Percentiles rank a stretch among this genome's conserved stretches.
These are phyloP conservation scores for Marvania coccoides DNA, from an alignment of 139 green algal genomes.

Conservation along the genomic window DNA sequence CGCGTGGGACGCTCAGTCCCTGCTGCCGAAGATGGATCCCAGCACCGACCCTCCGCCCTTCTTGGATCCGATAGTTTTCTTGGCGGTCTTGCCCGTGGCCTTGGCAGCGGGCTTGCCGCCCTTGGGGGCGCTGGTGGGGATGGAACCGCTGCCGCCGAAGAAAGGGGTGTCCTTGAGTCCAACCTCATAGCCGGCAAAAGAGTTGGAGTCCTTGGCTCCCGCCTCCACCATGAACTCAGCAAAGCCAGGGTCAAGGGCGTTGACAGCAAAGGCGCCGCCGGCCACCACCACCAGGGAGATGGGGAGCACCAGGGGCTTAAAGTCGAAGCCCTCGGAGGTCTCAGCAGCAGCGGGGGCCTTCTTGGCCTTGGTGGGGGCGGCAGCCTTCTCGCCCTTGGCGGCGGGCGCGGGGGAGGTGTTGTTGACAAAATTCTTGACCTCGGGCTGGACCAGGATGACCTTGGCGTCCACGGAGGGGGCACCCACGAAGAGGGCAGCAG, in stretches of 20 bases:
- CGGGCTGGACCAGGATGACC: conserved; percentile 19
- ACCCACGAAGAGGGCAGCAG: background rate
- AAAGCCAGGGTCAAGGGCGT: conserved; percentile 16
- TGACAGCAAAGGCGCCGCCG: background rate
- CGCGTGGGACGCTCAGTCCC: background rate
- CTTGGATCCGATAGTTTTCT: too few species aligned
- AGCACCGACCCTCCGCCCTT: background rate
- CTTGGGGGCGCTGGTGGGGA: background rate
- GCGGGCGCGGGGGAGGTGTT: conserved; percentile 6
- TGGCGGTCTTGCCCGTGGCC: background rate
- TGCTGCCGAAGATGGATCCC: background rate
- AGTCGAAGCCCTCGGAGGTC: conserved; percentile 5
- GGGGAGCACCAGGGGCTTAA: conserved; percentile 17
- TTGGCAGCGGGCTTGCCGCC: background rate
- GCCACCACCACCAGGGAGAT: conserved; percentile 6
- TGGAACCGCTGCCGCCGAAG: conserved; percentile 17
- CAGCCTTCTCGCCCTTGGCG: background rate
- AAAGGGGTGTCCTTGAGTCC: conserved; percentile 26
- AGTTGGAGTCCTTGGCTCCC: conserved; percentile 6
- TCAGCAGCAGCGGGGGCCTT: conserved; percentile 32
- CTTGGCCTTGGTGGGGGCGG: background rate
- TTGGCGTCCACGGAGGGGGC: conserved; percentile 9
- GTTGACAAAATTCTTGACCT: conserved; percentile 36
- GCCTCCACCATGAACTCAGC: background rate
- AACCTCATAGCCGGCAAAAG: conserved; percentile 17